A percentile compares a stretch with the other conserved stretches of the same genome.
Evolutionary conservation across 177 flowering plant genomes (phyloP).

Genomic region (Telopea speciosissima): DNA sequence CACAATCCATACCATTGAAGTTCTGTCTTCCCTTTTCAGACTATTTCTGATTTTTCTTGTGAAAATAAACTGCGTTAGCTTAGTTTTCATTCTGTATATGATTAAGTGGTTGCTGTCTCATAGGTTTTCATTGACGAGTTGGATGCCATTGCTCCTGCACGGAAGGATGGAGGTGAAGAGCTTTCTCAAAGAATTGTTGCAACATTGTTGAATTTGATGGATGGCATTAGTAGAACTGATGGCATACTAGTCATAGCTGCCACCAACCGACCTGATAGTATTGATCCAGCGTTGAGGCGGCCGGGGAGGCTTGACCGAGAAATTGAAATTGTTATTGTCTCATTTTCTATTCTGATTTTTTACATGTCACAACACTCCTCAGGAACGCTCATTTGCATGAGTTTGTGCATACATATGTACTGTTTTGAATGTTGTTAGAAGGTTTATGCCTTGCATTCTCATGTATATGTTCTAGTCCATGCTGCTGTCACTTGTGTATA

Average conservation of each 20-base stretch:
- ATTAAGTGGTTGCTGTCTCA: not conserved
- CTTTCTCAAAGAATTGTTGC: constrained; percentile 88
- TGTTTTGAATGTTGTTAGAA: no score
- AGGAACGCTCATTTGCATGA: not conserved
- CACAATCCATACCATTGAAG: no score
- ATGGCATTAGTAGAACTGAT: constrained; percentile 57
- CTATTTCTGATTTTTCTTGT: no score
- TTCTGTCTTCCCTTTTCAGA: no score
- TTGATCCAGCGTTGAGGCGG: constrained; percentile 92
- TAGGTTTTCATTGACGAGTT: constrained; percentile 96
- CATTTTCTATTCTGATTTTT: constrained; percentile 5
- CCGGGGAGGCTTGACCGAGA: constrained; percentile 92
- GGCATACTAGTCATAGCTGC: constrained; percentile 82
- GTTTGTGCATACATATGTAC: not conserved
- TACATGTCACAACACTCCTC: not conserved
- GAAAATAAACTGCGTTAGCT: no score
- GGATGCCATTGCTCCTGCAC: constrained; percentile 95
- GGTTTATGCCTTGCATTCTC: no score
- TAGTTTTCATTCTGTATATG: not conserved
- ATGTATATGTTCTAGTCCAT: no score
- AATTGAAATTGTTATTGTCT: constrained; percentile 72
- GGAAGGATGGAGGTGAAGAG: constrained; percentile 82
- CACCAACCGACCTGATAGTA: constrained; percentile 73
- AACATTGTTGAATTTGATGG: constrained; percentile 85
- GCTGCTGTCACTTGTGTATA: no score